Evolutionary conservation across 805 yeast genomes (phyloP).

Genomic region (Candida sakaeoensis): DNA sequence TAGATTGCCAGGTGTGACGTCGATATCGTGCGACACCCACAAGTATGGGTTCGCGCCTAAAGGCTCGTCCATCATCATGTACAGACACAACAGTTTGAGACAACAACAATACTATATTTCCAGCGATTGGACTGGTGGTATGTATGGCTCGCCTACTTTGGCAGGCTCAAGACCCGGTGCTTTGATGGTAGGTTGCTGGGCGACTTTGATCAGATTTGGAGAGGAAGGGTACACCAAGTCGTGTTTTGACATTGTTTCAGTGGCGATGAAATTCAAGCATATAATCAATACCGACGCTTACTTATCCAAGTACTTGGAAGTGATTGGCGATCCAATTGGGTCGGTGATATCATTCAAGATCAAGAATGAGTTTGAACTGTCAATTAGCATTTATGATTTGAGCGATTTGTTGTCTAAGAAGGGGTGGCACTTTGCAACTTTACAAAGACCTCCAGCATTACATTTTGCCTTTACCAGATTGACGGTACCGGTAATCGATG

Average conservation of each 20-base stretch:
- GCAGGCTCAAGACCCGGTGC: conserved; percentile 99
- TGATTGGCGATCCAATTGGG: conserved; percentile 81
- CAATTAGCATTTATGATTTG: conserved; percentile 69
- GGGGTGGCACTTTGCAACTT: conserved; percentile 88
- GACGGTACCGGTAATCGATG: conserved; percentile 58
- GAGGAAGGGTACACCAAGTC: conserved; percentile 72
- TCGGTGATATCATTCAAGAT: conserved; percentile 82
- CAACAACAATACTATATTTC: conserved; percentile 79
- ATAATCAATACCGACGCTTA: conserved; percentile 44
- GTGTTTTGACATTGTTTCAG: conserved; percentile 61
- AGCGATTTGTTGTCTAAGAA: conserved; percentile 63
- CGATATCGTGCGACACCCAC: conserved; percentile 99
- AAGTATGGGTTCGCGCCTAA: conserved; percentile 98
- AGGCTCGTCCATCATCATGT: conserved; percentile 92
- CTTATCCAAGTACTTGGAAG: conserved; percentile 48
- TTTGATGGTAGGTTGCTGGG: conserved; percentile 97
- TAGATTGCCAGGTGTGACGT: conserved; percentile 84
- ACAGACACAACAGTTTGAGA: conserved; percentile 64
- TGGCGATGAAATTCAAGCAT: conserved; percentile 56
- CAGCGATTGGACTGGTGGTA: conserved; percentile 89
- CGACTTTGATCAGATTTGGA: conserved; percentile 80
- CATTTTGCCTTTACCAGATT: conserved; percentile 85
- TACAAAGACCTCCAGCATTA: conserved; percentile 87
- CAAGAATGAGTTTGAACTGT: conserved; percentile 15
- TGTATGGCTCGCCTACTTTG: conserved; percentile 93